Percentiles rank a stretch among this genome's conserved stretches.
These are phyloP conservation scores for Salvia miltiorrhiza DNA, from an alignment of 257 asterid species.

Conservation along the genomic window DNA sequence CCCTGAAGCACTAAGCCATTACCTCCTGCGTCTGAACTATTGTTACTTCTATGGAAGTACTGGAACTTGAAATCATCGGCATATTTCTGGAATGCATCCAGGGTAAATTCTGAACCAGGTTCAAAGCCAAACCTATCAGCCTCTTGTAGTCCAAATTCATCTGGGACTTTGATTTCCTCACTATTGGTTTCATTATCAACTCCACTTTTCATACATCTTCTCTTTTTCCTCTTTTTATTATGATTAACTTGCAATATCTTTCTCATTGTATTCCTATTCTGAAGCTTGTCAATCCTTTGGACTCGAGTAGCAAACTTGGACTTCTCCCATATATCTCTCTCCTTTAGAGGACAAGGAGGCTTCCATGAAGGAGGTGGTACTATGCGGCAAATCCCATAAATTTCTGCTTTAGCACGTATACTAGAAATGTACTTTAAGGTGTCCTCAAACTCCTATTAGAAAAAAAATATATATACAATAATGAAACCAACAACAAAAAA, in stretches of 20 bases:
- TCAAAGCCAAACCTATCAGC: conserved; percentile 89
- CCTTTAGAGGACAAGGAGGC: conserved; percentile 88
- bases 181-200: conserved; percentile 47
- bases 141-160: conserved; percentile 47
- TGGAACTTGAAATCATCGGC: conserved; percentile 81
- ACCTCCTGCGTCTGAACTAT: conserved; percentile 31
- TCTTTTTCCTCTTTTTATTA: conserved; percentile 68
- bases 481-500: conserved; percentile 16
- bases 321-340: conserved; percentile 57
- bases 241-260: conserved; percentile 48
- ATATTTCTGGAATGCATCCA: conserved; percentile 72
- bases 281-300: conserved; percentile 92
- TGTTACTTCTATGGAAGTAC: conserved; percentile 51
- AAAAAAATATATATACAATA: conserved; percentile 6
- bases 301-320: conserved; percentile 78
- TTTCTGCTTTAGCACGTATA: conserved; percentile 81
- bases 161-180: conserved; percentile 40
- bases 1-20: conserved; percentile 33
- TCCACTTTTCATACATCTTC: conserved; percentile 57
- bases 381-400: conserved; percentile 91
- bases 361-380: conserved; percentile 97
- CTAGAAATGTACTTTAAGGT: conserved; percentile 77
- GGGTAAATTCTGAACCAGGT: conserved; percentile 88
- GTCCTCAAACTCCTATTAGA: conserved; percentile 79
- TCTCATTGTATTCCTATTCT: conserved; percentile 71